Evolutionary conservation across 78 protist species (phyloP).

Genomic region (Planoprotostelium fungivorum): DNA sequence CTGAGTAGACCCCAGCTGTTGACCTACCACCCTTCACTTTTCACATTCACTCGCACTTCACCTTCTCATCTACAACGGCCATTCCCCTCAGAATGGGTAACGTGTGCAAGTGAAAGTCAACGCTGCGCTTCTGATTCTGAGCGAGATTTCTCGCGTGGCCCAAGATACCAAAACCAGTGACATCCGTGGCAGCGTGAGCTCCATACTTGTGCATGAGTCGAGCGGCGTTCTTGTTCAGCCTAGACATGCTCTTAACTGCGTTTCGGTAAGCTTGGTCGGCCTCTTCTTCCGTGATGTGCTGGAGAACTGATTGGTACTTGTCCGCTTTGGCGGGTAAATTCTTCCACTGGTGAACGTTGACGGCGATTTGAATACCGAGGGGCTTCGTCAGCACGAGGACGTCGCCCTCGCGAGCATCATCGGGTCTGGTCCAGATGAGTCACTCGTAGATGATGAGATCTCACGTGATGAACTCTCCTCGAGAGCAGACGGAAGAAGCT

Average conservation of each 20-base stretch:
- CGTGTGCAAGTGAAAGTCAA: conserved; percentile 45
- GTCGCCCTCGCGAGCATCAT: conserved; percentile 65
- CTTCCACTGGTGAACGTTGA: conserved; percentile 83
- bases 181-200: conserved; percentile 87
- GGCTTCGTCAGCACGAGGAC: conserved; percentile 90
- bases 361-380: conserved; percentile 84
- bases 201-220: conserved; percentile 65
- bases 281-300: conserved; percentile 15
- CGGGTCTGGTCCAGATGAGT: conserved; percentile 35
- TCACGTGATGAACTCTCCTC: conserved; percentile 46
- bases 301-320: background rate
- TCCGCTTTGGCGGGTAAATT: conserved; percentile 16
- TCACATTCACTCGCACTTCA: too few species aligned
- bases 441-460: background rate
- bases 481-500: conserved; percentile 57
- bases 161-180: conserved; percentile 84
- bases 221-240: conserved; percentile 60
- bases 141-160: conserved; percentile 82
- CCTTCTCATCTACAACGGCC: conserved; percentile 45
- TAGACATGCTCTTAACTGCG: conserved; percentile 63
- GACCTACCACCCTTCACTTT: too few species aligned
- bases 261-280: conserved; percentile 20
- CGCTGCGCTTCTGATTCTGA: conserved; percentile 17
- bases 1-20: conserved; percentile 28
- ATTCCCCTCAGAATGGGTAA: conserved; percentile 48